phyloP scores from a whole-genome alignment of 2,329 filamentous ascomycete genomes.

The Biscogniauxia mediterranea region DNA sequence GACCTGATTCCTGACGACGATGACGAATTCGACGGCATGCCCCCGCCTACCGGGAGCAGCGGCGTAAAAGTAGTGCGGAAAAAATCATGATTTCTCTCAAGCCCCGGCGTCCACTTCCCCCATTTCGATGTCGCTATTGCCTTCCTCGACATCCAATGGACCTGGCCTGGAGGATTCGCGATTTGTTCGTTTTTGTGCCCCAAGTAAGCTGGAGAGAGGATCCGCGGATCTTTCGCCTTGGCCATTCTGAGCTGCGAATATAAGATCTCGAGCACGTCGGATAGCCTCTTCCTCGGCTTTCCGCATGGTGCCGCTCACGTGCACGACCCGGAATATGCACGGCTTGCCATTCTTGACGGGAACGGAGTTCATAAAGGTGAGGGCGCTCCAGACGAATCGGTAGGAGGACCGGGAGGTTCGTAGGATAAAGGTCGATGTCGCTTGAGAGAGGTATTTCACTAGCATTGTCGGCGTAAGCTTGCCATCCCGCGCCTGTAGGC shows the following conservation, averaged over 20 bases:
- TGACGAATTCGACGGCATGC: slow-evolving; percentile 50
- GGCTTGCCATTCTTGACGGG: slow-evolving; percentile 58
- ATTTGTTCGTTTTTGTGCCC: slow-evolving; percentile 22
- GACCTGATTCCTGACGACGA: slow-evolving; percentile 35
- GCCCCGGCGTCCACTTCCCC: slow-evolving; percentile 25
- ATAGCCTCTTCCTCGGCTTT: slow-evolving; percentile 91
- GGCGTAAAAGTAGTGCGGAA: slow-evolving; percentile 73
- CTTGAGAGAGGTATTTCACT: slow-evolving; percentile 91
- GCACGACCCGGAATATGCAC: slow-evolving; percentile 80
- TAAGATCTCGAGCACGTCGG: slow-evolving; percentile 68
- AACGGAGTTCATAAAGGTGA: slow-evolving; percentile 75
- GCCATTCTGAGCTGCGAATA: slow-evolving; percentile 62
- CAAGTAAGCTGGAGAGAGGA: slow-evolving; percentile 40
- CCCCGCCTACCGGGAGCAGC: slow-evolving; percentile 49
- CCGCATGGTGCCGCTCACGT: slow-evolving; percentile 88
- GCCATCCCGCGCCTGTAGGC: neutral
- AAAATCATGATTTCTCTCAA: slow-evolving; percentile 46
- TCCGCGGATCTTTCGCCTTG: slow-evolving; percentile 24
- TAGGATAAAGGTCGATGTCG: slow-evolving; percentile 93
- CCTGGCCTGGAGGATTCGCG: slow-evolving; percentile 27
- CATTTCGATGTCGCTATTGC: slow-evolving; percentile 41
- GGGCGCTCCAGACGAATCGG: slow-evolving; percentile 82
- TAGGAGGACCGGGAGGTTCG: slow-evolving; percentile 80
- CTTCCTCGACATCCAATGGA: slow-evolving; percentile 45
- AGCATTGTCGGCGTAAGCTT: slow-evolving; percentile 22